Evolutionary conservation across 805 yeast genomes (phyloP).

Genomic region (Metschnikowia cubensis): DNA sequence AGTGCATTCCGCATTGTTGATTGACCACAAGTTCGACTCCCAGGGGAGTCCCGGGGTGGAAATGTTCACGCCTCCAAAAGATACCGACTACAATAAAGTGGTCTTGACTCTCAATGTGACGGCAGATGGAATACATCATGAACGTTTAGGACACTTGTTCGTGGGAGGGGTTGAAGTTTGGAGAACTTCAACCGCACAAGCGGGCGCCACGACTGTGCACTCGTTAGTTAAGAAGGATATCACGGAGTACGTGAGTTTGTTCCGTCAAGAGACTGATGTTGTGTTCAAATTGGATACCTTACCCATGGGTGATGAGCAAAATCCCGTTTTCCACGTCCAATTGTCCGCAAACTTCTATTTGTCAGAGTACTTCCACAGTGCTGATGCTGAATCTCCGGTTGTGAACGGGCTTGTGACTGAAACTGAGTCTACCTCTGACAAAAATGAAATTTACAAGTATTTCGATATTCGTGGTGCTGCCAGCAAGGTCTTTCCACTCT

Average conservation of each 20-base stretch:
- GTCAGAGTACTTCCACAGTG: slow-evolving; percentile 10
- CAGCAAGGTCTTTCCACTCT: slow-evolving; percentile 35
- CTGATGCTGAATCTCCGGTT: slow-evolving; percentile 14
- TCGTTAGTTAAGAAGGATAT: slow-evolving; percentile 61
- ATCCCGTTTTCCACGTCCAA: slow-evolving; percentile 43
- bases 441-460: slow-evolving; percentile 15
- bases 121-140: slow-evolving; percentile 55
- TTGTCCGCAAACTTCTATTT: slow-evolving; percentile 50
- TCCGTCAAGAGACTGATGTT: slow-evolving; percentile 40
- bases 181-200: slow-evolving; percentile 70
- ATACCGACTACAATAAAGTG: slow-evolving; percentile 47
- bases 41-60: slow-evolving; percentile 55
- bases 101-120: slow-evolving; percentile 53
- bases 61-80: slow-evolving; percentile 41
- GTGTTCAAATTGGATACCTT: slow-evolving; percentile 63
- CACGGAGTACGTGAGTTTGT: slow-evolving; percentile 49
- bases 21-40: slow-evolving; percentile 52
- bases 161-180: slow-evolving; percentile 65
- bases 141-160: slow-evolving; percentile 60
- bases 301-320: too few relatives aligned
- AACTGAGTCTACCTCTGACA: neutral
- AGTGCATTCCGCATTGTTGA: slow-evolving; percentile 37
- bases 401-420: neutral
- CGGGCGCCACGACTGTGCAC: slow-evolving; percentile 43
- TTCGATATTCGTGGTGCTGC: slow-evolving; percentile 36